A percentile compares a stretch with the other conserved stretches of the same genome.
These are phyloP conservation scores for Zoysia pacifica DNA, from an alignment of 176 grass and related monocot genomes.

Conservation along the genomic window DNA sequence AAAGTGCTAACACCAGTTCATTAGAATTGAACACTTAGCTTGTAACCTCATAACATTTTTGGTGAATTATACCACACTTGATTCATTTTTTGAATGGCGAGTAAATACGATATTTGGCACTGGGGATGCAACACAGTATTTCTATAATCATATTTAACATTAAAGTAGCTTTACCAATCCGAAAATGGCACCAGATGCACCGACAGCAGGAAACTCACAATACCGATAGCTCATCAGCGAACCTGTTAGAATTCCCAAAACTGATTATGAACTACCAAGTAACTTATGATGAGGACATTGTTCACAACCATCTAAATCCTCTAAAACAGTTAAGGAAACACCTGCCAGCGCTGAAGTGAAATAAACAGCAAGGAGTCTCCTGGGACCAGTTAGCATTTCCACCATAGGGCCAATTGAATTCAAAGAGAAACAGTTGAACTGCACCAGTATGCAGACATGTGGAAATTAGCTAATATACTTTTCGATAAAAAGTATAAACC, in stretches of 20 bases:
- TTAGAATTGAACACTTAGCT: not conserved
- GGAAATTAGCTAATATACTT: conserved; percentile 22
- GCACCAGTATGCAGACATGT: conserved; percentile 6
- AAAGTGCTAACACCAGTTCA: not conserved
- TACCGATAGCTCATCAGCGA: conserved; percentile 80
- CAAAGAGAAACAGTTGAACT: conserved; percentile 96
- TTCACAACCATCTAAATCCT: not conserved
- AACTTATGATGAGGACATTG: conserved; percentile 3
- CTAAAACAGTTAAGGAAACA: conserved; percentile 37
- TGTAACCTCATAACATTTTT: not conserved
- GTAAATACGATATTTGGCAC: conserved; percentile 9
- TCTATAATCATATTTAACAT: not conserved
- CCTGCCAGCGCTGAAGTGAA: conserved; percentile 76
- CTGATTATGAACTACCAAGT: conserved; percentile 31
- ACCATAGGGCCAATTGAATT: conserved; percentile 88
- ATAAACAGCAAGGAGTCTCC: conserved; percentile 80
- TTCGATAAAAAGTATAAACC: not conserved
- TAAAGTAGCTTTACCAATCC: conserved; percentile 65
- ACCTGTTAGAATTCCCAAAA: conserved; percentile 57
- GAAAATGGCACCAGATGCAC: conserved; percentile 91
- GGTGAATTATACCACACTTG: conserved; percentile 4
- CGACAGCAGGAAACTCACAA: conserved; percentile 63
- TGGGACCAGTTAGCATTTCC: conserved; percentile 70
- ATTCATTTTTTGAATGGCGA: not conserved
- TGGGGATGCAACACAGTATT: not conserved